Percentiles rank a stretch among this genome's conserved stretches.
phyloP scores from a whole-genome alignment of 176 grass and related monocot species.

The Cymbopogon citratus region DNA sequence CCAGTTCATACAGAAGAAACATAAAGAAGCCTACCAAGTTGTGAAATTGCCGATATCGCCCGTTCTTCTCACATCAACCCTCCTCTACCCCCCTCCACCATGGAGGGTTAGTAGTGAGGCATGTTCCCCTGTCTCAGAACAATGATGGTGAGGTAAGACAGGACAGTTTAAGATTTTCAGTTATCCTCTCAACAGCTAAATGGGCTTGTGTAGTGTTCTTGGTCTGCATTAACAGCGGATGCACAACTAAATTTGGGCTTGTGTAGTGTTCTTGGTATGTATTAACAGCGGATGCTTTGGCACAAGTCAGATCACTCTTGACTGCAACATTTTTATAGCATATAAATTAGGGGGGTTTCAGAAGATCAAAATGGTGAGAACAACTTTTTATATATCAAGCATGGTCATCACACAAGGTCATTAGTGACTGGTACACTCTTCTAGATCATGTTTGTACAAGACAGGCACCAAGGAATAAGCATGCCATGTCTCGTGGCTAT shows the following conservation, averaged over 20 bases:
- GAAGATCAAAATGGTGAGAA: not conserved
- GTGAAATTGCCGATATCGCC: conserved; percentile 56
- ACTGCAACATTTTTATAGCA: not conserved
- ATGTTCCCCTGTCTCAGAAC: conserved; percentile 76
- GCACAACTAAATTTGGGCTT: conserved; percentile 10
- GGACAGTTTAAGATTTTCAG: conserved; percentile 26
- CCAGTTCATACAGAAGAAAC: conserved; percentile 34
- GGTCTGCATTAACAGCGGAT: not conserved
- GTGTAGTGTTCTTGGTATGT: not conserved
- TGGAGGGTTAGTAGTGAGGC: conserved; percentile 68
- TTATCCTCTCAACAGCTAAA: conserved; percentile 12
- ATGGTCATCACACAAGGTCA: not conserved
- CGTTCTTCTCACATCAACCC: conserved; percentile 77
- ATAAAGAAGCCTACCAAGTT: conserved; percentile 67
- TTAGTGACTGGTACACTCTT: not conserved
- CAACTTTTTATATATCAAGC: not conserved
- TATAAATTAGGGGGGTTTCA: not conserved
- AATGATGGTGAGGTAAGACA: conserved; percentile 64
- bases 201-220: not conserved
- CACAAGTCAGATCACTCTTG: not conserved
- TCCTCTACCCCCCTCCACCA: conserved; percentile 52
- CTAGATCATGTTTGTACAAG: not conserved
- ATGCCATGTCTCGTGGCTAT: not conserved
- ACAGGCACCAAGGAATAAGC: not conserved
- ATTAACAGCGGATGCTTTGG: not conserved